These are phyloP conservation scores for Pseudonitzschia multistriata DNA, from an alignment of 108 stramenopile genomes.

Conservation along the genomic window DNA sequence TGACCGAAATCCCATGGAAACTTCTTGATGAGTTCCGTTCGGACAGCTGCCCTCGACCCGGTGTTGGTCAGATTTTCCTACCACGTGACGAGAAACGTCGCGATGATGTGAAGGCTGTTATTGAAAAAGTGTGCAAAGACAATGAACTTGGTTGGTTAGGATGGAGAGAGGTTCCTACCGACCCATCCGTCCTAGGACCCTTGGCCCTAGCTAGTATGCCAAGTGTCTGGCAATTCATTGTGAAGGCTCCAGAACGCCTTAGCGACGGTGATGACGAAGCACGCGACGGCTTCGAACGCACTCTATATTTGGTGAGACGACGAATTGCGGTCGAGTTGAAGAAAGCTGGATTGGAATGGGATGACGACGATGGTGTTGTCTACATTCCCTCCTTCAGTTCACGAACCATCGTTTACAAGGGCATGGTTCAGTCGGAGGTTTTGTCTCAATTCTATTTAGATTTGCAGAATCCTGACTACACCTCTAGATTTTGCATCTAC, in stretches of 20 bases:
- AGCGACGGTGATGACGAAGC: constrained; percentile 58
- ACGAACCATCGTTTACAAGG: constrained; percentile 93
- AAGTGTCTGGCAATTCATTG: constrained; percentile 91
- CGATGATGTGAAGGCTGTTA: constrained; percentile 61
- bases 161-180: constrained; percentile 88
- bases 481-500: constrained; percentile 88
- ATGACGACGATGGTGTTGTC: constrained; percentile 65
- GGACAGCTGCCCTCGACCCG: constrained; percentile 67
- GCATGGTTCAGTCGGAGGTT: constrained; percentile 86
- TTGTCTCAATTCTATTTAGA: constrained; percentile 88
- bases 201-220: constrained; percentile 71
- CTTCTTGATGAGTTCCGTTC: constrained; percentile 71
- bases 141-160: constrained; percentile 88
- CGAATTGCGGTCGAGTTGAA: constrained; percentile 75
- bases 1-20: constrained; percentile 95
- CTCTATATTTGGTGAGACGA: constrained; percentile 85
- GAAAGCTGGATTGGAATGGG: constrained; percentile 58
- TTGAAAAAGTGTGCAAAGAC: constrained; percentile 76
- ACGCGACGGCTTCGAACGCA: constrained; percentile 93
- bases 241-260: constrained; percentile 78
- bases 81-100: constrained; percentile 79
- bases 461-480: constrained; percentile 77
- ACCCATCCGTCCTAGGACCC: constrained; percentile 65
- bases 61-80: constrained; percentile 92
- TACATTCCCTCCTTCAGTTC: constrained; percentile 87